Evolutionary conservation across 108 stramenopile species (phyloP), one percentile per base, ranked within the genome.

Genomic region (Schizochytrium sp.): DNA sequence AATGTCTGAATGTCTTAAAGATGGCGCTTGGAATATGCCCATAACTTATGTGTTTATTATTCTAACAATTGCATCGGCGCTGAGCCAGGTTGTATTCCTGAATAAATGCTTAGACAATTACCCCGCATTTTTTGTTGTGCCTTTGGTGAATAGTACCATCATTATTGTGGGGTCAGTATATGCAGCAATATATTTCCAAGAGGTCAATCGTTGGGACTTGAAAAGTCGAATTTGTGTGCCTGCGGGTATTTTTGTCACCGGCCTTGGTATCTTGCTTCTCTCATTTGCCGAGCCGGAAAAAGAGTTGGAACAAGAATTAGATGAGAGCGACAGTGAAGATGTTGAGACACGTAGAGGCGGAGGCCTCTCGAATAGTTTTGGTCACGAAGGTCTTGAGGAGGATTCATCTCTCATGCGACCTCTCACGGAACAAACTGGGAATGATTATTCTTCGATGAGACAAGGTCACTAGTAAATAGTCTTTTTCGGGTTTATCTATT

Each of bases 51-150:
- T 83, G 2, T 55, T 47, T 42, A 83, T 83, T 2, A 7, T 56
- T 5, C 50, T 83, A n/a, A 2, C 76, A 38, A 83, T 83, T 42
- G 76, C 28, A 10, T 55, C 53, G 8, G 76, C 76, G 15, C 47
- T 83, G 8, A 7, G 2, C 1, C 76, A 83, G 47, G 76, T 83
- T 13, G 1, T 55, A 10, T 83, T 83, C 50, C 47, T 83, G 15
- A 83, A 83, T 53, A 83, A 55, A 42, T 83, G 76, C 28, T 53
- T 83, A n/a, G 76, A 83, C 47, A 47, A 40, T n/a, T 83, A 83
- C 28, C 50, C 76, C 5, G 76, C 76, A 7, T 83, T 83, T 28
- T 83, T 83, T 42, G 76, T 83, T 47, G 76, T 83, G 76, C 76
- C 76, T 10, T 2, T 83, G 17, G 76, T 83, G 17, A 83, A 83